Base-by-base conservation (phyloP, 177 flowering plant species). In the Vitis hybrid region DNA sequence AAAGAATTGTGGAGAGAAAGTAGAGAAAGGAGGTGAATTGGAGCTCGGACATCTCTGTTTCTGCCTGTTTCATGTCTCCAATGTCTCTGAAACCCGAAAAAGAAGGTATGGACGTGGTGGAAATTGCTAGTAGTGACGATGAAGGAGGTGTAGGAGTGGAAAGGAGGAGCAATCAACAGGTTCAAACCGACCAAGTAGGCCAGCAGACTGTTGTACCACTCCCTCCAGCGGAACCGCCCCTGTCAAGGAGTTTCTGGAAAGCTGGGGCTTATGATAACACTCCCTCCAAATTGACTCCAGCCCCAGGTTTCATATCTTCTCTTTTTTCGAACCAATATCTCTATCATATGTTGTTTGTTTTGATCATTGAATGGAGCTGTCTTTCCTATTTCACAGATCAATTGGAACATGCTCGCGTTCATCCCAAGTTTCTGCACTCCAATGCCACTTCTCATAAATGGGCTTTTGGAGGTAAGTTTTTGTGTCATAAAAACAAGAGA, bases 401-500 rank as follows among this genome's bases (percentile, higher is more conserved):
- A 50, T 70, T 90, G 72, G 90, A 90, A 72, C 89, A 90, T 79
- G 89, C 94, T 0, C 84, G 92, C 20, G 90, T 90, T 4, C 92
- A 90, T 59, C 94, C 94, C 0, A 90, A 88, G 82, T 90, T 90
- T 79, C 85, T 90, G 31, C 94, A 86, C 76, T 93, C 91, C 1
- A 90, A 93, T 78, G 96, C 95, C 0, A 89, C 96, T 57, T 90
- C 96, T 11, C 96, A 88, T 69, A 88, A 88, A 75, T 89, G 96
- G 96, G 91, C 94, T 3, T 91, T 91, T 78, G 93, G 93, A 78
- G 94, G 94, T 86, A 57, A 31, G 28, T 60, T 22, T 59, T 49
- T 22, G 47, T 38, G 9, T 38, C 47, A 3, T 38, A 38, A 38
- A 38, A 38, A 24, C 4, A 24, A 24, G 31, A 24, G 31, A 24